phyloP scores from a whole-genome alignment of 345 rosid genomes.

The Populus pruinosa region DNA sequence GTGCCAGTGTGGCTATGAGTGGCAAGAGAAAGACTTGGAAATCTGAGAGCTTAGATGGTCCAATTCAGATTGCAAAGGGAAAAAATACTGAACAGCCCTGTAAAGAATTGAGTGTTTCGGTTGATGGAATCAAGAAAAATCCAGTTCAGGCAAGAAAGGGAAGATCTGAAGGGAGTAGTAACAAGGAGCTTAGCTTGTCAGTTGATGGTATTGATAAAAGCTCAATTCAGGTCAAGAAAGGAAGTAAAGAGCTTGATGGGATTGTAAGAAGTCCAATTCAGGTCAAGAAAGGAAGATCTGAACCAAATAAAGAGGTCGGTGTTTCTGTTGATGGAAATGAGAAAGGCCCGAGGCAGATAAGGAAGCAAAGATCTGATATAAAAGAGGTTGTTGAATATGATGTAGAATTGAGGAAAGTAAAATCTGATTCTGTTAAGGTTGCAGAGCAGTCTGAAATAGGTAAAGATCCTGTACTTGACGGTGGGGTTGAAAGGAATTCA shows the following conservation, averaged over 20 bases:
- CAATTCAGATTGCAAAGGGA: conserved; percentile 40
- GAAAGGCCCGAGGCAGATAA: conserved; percentile 20
- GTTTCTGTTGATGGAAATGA: conserved; percentile 32
- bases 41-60: conserved; percentile 41
- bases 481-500: conserved; percentile 14
- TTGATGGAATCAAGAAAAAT: conserved; percentile 35
- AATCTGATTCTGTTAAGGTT: conserved; percentile 14
- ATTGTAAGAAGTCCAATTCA: conserved; percentile 23
- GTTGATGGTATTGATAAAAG: conserved; percentile 18
- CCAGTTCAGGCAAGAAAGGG: conserved; percentile 27
- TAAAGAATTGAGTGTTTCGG: conserved; percentile 27
- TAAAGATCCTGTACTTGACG: background rate
- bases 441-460: conserved; percentile 6
- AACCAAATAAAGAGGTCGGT: conserved; percentile 18
- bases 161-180: conserved; percentile 24
- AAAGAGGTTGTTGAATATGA: conserved; percentile 10
- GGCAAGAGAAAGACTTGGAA: conserved; percentile 71
- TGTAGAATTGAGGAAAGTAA: conserved; percentile 14
- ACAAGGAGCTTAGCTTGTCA: conserved; percentile 17
- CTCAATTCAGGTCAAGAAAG: conserved; percentile 20
- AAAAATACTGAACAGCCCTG: conserved; percentile 24
- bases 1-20: conserved; percentile 22
- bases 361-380: conserved; percentile 39
- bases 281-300: conserved; percentile 49
- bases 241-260: conserved; percentile 21